Conservation (phyloP, 805 yeast genomes). For the Candida ulmi region DNA sequence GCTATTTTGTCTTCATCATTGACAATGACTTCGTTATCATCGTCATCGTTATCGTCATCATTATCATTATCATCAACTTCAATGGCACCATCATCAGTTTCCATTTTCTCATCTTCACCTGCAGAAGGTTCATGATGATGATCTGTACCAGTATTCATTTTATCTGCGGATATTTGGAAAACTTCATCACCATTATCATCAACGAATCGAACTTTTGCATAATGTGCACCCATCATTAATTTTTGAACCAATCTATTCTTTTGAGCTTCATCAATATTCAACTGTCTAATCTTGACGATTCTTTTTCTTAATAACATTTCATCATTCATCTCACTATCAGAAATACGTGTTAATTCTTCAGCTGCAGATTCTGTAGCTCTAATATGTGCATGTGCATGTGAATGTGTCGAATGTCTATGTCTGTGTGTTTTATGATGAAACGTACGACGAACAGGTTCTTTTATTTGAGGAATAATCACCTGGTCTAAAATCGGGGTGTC, state of each 20-base stretch:
- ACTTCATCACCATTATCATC: conserved; percentile 22
- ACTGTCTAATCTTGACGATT: conserved; percentile 35
- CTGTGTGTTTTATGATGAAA: not conserved
- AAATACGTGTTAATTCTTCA: conserved; percentile 13
- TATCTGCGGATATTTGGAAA: conserved; percentile 19
- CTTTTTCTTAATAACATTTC: conserved; percentile 36
- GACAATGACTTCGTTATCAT: conserved; percentile 24
- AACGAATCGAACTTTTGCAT: conserved; percentile 38
- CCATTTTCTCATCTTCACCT: conserved; percentile 5
- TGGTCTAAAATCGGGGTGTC: conserved; percentile 46
- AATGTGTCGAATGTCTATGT: not conserved
- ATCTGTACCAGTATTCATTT: not conserved
- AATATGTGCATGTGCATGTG: not conserved
- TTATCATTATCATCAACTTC: conserved; percentile 6
- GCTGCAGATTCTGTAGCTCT: conserved; percentile 7
- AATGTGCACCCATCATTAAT: conserved; percentile 64
- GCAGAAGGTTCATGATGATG: not conserved
- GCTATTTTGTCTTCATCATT: conserved; percentile 43
- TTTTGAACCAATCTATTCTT: conserved; percentile 43
- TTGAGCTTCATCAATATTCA: conserved; percentile 16
- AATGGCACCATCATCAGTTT: conserved; percentile 10
- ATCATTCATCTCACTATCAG: conserved; percentile 17
- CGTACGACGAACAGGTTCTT: conserved; percentile 19
- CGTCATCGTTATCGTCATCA: conserved; percentile 11
- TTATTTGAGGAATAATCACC: conserved; percentile 43